Conservation (phyloP, 2,329 filamentous ascomycete genomes). For the Verticillium klebahnii region DNA sequence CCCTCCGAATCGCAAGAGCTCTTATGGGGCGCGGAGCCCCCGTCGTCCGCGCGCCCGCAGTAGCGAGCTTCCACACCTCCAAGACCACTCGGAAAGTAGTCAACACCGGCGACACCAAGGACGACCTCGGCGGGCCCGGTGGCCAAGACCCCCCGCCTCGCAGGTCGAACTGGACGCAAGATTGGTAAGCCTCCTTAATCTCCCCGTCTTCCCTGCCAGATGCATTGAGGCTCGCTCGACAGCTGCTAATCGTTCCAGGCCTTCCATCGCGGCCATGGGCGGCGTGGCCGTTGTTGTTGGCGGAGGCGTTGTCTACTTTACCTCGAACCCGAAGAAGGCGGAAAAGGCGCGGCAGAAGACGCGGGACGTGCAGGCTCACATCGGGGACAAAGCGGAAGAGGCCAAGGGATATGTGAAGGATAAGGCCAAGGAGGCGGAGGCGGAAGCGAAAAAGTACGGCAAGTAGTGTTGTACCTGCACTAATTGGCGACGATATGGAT, state of each 20-base stretch:
- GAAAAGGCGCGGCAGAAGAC: not conserved
- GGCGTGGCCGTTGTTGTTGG: constrained; percentile 6
- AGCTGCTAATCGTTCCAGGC: not conserved
- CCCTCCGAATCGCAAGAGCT: not conserved
- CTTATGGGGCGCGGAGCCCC: not conserved
- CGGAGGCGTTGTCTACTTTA: constrained; percentile 8
- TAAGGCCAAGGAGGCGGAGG: not conserved
- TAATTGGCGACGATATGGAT: too few species aligned
- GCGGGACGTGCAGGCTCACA: not conserved
- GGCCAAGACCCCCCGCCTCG: constrained; percentile 8
- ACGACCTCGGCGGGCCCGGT: constrained; percentile 10
- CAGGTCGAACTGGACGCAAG: not conserved
- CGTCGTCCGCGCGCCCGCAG: not conserved
- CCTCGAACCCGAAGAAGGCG: constrained; percentile 5
- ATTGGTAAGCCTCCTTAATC: constrained; percentile 2
- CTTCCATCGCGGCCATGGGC: constrained; percentile 7
- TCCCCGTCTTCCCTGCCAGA: not conserved
- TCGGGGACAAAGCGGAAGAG: not conserved
- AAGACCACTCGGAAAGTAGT: not conserved
- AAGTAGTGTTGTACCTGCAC: not conserved
- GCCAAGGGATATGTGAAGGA: not conserved
- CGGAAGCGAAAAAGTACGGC: not conserved
- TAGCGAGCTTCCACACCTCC: not conserved
- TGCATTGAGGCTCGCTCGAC: too few species aligned
- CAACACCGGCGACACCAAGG: constrained; percentile 2